Evolutionary conservation across 2,329 filamentous ascomycete species (phyloP).

Genomic region (Clarireedia monteithiana): DNA sequence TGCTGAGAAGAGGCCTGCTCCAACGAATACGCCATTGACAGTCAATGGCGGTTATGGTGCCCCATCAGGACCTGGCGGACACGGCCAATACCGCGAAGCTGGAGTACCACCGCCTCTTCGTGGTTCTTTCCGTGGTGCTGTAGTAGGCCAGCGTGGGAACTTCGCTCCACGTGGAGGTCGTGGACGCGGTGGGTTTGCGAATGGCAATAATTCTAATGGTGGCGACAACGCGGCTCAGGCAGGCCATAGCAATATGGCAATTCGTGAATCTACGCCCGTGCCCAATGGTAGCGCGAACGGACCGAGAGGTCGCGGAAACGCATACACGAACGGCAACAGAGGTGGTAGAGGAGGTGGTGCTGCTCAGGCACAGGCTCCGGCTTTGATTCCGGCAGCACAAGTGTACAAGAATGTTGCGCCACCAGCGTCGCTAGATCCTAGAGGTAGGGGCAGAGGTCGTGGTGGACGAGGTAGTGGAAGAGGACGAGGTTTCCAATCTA

Average conservation of each 20-base stretch:
- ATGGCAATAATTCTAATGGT: conserved; percentile 7
- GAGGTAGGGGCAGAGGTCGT: conserved; percentile 30
- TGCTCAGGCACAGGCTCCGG: not conserved
- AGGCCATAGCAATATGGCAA: conserved; percentile 21
- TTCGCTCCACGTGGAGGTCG: conserved; percentile 15
- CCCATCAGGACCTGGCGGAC: conserved; percentile 45
- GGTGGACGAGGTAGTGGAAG: conserved; percentile 24
- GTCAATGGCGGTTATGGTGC: conserved; percentile 46
- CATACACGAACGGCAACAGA: conserved; percentile 9
- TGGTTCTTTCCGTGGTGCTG: conserved; percentile 49
- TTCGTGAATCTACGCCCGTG: conserved; percentile 15
- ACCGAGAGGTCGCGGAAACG: conserved; percentile 15
- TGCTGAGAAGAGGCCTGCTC: conserved; percentile 43
- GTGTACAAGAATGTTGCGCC: conserved; percentile 52
- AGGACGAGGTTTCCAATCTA: conserved; percentile 10
- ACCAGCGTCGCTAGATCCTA: conserved; percentile 46
- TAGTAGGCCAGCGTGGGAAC: conserved; percentile 22
- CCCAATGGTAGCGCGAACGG: conserved; percentile 15
- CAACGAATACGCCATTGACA: conserved; percentile 42
- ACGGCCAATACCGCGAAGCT: conserved; percentile 54
- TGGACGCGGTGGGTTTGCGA: conserved; percentile 29
- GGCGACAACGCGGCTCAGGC: conserved; percentile 21
- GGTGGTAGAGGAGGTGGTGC: conserved; percentile 19
- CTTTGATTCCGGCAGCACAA: conserved; percentile 14
- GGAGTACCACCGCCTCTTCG: conserved; percentile 45